These are phyloP conservation scores for Malus hybrid DNA, from an alignment of 331 rosid species.

Conservation along the genomic window DNA sequence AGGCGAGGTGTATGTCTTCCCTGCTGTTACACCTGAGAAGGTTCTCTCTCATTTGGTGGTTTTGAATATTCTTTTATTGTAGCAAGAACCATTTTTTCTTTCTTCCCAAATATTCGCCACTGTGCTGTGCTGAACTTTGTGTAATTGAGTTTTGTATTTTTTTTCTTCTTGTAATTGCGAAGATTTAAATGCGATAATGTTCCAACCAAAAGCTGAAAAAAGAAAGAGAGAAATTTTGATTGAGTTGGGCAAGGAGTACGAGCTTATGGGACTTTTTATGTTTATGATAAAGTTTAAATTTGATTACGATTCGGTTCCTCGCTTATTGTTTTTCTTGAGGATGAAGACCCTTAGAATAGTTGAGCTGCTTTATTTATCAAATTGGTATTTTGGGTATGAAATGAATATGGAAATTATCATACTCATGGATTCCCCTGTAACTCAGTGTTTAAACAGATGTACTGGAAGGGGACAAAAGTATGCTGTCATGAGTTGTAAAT, in stretches of 20 bases:
- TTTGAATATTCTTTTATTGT: background rate
- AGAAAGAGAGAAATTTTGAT: background rate
- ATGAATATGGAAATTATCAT: background rate
- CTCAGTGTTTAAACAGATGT: background rate
- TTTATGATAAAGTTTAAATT: background rate
- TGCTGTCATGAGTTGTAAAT: background rate
- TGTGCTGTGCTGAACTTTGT: background rate
- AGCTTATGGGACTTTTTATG: background rate
- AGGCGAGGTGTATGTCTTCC: constrained; percentile 95
- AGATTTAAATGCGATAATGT: background rate
- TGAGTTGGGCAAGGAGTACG: background rate
- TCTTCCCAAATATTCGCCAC: background rate
- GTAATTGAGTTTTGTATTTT: background rate
- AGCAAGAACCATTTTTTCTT: background rate
- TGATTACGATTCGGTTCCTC: background rate
- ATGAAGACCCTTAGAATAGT: background rate
- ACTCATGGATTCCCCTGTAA: background rate
- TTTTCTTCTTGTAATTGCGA: background rate
- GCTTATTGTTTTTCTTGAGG: background rate
- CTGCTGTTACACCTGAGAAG: constrained; percentile 88
- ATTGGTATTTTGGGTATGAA: background rate
- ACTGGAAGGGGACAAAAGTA: background rate
- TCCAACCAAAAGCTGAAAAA: background rate
- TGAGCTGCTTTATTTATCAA: background rate
- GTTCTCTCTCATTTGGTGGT: constrained; percentile 14